These are phyloP conservation scores for Populus pruinosa DNA, from an alignment of 345 rosid species.

Conservation along the genomic window DNA sequence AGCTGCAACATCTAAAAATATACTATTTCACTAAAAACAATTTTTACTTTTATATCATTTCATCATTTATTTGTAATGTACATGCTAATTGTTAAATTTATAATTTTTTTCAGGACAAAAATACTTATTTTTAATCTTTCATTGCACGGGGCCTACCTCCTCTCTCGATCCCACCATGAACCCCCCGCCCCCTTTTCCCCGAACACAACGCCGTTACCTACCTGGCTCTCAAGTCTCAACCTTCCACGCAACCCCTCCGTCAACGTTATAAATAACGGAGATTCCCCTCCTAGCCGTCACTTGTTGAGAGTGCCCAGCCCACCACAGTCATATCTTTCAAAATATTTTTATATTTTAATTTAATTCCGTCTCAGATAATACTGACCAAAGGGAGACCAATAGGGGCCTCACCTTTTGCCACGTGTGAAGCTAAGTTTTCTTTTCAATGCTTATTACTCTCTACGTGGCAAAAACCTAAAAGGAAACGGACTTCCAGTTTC, in stretches of 20 bases:
- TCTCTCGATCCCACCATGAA: constrained; percentile 8
- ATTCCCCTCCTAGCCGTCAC: constrained; percentile 31
- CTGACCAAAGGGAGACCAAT: constrained; percentile 38
- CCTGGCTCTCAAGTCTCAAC: background rate
- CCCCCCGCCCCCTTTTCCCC: constrained; percentile 15
- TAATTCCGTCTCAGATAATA: constrained; percentile 15
- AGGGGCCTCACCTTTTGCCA: constrained; percentile 22
- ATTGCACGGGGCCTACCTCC: constrained; percentile 21
- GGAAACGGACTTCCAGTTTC: background rate
- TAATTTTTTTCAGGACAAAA: background rate
- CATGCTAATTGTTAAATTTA: too few species aligned
- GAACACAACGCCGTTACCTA: constrained; percentile 27
- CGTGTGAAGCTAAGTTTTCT: constrained; percentile 12
- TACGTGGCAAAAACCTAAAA: constrained; percentile 14
- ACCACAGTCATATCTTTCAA: background rate
- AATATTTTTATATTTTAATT: background rate
- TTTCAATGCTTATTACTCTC: background rate
- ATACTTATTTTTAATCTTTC: background rate
- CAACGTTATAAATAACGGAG: constrained; percentile 22
- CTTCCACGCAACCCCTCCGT: constrained; percentile 19
- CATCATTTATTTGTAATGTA: too few species aligned
- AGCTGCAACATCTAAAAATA: too few species aligned
- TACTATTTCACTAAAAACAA: too few species aligned
- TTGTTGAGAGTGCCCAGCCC: constrained; percentile 8
- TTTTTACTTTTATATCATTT: too few species aligned